Evolutionary conservation across 2,329 filamentous ascomycete species (phyloP).

Genomic region (Dactylellina haptotyla): DNA sequence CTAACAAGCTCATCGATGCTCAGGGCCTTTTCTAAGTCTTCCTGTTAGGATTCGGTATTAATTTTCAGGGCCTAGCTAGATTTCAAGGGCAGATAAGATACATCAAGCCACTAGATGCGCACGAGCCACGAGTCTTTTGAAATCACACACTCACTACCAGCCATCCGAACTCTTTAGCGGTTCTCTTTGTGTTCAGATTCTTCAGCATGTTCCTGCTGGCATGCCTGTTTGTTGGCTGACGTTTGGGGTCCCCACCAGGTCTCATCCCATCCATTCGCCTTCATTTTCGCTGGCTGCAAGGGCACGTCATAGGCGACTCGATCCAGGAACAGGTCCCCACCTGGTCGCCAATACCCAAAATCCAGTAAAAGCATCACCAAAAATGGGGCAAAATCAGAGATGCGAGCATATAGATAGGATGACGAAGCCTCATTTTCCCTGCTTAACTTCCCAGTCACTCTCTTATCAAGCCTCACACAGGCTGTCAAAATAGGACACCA

Average conservation of each 20-base stretch:
- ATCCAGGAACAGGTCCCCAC: conserved; percentile 39
- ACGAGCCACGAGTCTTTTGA: too few species aligned
- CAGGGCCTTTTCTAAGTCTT: too few species aligned
- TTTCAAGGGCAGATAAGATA: too few species aligned
- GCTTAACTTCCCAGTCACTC: background rate
- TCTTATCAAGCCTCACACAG: conserved; percentile 19
- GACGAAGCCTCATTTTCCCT: conserved; percentile 40
- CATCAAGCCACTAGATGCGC: too few species aligned
- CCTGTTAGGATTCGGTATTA: too few species aligned
- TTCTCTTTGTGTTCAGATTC: background rate
- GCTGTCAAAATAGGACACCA: background rate
- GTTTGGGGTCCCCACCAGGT: conserved; percentile 30
- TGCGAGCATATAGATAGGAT: conserved; percentile 10
- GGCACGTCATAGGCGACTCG: conserved; percentile 52
- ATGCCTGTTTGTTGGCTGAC: conserved; percentile 16
- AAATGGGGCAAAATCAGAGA: conserved; percentile 50
- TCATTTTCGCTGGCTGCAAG: conserved; percentile 35
- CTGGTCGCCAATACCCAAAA: conserved; percentile 13
- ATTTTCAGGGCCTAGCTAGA: too few species aligned
- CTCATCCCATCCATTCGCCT: conserved; percentile 46
- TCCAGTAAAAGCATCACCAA: conserved; percentile 5
- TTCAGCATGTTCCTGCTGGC: background rate
- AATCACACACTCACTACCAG: too few species aligned
- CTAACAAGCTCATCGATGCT: too few species aligned
- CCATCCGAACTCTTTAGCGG: too few species aligned